Evolutionary conservation across 129 eudicot species (phyloP), one percentile per base, ranked within the genome.

Genomic region (Saussurea involucrata): DNA sequence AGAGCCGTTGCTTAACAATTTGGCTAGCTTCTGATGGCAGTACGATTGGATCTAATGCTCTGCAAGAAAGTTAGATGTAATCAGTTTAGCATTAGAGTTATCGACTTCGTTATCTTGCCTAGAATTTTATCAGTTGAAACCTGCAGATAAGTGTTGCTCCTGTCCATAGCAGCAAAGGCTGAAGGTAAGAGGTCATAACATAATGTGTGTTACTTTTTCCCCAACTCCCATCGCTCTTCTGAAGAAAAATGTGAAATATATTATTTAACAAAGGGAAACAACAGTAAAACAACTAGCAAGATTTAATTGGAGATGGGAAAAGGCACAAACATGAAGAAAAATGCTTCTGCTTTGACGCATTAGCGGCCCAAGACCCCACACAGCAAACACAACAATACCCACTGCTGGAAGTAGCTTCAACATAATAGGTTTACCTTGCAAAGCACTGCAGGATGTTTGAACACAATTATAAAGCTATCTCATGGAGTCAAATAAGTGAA

Each of bases 131-230:
- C 5, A 37, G 32, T 40, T 37, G 57, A 40, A 27, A 95, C 99
- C 99, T 95, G 97, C 97, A 95, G 69, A 95, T 77, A 72, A 89
- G 92, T 34, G 82, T 85, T 70, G 92, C 97, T 78, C 94, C 99
- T 25, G 94, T 81, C 99, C 99, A 95, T 40, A 95, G 87, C 85
- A 95, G 73, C 71, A 92, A 80, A 46, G 99, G 97, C 84, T 88
- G 96, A 83, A 95, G 76, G 75, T 95, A 95, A 31, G 94, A 95
- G 13, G 96, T 90, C 86, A 87, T 84, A 67, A 92, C 83, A 79
- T 85, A 86, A 88, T 90, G 82, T 58, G 91, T 77, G 65, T 86
- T 82, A 69, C 97, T 92, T 84, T 85, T 95, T 77, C 83, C 90
- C 97, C 97, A 95, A 78, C 87, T 94, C 69, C 80, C 90, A 57